Percentiles rank a stretch among this genome's conserved stretches.
These are phyloP conservation scores for Lasiodiplodia citricola DNA, from an alignment of 2,329 filamentous ascomycete genomes.

Conservation along the genomic window DNA sequence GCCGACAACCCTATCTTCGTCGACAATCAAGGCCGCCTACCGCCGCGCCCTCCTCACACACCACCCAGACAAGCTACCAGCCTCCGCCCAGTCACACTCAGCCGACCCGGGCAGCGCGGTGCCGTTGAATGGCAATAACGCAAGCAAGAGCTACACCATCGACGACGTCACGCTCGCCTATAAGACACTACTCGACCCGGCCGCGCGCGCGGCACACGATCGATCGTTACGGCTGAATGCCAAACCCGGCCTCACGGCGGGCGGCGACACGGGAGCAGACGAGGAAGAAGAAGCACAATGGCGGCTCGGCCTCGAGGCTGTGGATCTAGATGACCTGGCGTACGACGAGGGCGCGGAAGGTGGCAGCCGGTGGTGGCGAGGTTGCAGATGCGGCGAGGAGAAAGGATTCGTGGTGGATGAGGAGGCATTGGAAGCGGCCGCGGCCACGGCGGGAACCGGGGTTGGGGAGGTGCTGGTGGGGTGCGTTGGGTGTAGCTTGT, in stretches of 20 bases:
- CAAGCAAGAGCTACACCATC: conserved; percentile 50
- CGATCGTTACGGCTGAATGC: conserved; percentile 7
- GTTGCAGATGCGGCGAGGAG: conserved; percentile 64
- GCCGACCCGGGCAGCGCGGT: too few relatives aligned
- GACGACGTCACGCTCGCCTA: conserved; percentile 67
- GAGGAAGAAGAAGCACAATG: conserved; percentile 18
- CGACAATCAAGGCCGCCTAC: conserved; percentile 51
- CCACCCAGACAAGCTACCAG: conserved; percentile 60
- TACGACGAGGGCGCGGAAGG: conserved; percentile 37
- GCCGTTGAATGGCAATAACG: conserved; percentile 46
- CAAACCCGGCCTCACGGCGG: background rate
- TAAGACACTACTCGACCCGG: conserved; percentile 55
- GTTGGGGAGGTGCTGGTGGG: conserved; percentile 62
- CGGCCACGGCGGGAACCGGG: conserved; percentile 33
- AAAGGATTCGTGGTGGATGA: conserved; percentile 62
- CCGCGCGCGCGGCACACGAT: conserved; percentile 56
- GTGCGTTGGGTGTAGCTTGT: conserved; percentile 68
- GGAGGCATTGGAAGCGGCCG: conserved; percentile 58
- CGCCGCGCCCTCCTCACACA: conserved; percentile 60
- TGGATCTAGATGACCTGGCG: conserved; percentile 27
- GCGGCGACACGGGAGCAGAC: conserved; percentile 1
- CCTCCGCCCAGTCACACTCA: background rate
- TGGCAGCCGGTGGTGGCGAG: conserved; percentile 53
- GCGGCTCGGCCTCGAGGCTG: conserved; percentile 21
- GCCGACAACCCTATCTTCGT: conserved; percentile 10